Base-by-base conservation (phyloP, 345 rosid species). In the Moricandia moricandioides region DNA sequence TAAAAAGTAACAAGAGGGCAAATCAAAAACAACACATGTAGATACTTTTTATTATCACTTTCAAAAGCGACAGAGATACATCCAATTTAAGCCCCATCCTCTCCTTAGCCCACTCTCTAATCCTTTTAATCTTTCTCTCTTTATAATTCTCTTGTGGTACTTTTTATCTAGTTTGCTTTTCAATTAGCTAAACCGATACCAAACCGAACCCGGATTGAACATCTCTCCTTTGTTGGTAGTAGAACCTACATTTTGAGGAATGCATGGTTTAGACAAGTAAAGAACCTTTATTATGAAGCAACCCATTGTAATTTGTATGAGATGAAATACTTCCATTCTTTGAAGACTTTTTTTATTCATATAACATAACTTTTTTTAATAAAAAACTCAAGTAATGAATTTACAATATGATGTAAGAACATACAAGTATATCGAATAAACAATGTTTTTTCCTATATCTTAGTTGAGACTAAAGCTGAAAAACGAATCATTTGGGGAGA, bases 21-120 rank as follows among this genome's bases (percentile, higher is more conserved):
- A 74, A 74, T 72, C 67, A 54, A 18, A 64, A 73, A 66, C 52
- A 47, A 60, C 78, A 57, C 30, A 74, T 66, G 67, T 67, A 47
- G 21, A 74, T 67, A 34, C 72, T 21, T 66, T 74, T 47, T 43
- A 65, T 55, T 29, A 30, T 65, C 45, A 55, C 26, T 73, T 55
- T 56, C 65, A 73, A 74, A 74, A 57, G 78, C 39, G 27, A 74
- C 35, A 39, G 0, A 65, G 27, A 66, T 65, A 57, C 67, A 74
- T 74, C 51, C 51, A 66, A 57, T 57, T 45, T 21, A 45, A 66
- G 35, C 61, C 52, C 6, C 67, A 57, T 45, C 26, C 72, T 56
- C 16, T 31, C 35, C 59, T 74, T 57, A 17, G 59, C 65, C 74
- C 30, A 65, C 33, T 65, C 65, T 65, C 57, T 65, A 65, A 62